Conservation (phyloP, 768 basidiomycete genomes). For the Panus rudis region DNA sequence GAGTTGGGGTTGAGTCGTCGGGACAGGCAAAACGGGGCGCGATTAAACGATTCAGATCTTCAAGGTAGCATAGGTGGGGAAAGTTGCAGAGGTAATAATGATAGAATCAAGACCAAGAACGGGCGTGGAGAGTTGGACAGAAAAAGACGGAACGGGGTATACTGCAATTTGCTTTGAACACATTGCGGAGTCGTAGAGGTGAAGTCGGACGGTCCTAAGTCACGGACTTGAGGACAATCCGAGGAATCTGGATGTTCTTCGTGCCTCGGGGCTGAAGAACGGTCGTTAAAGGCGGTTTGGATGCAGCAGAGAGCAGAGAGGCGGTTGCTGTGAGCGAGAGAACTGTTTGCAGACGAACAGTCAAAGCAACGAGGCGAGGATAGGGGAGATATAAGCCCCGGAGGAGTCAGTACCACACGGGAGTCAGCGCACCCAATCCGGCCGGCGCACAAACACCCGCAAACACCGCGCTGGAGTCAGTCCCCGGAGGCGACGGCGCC, state of each 20-base stretch:
- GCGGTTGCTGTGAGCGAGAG: no score
- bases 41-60: slow-evolving; percentile 12
- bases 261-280: slow-evolving; percentile 7
- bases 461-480: no score
- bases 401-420: slow-evolving; percentile 11
- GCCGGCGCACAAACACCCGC: no score
- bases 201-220: slow-evolving; percentile 22
- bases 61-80: slow-evolving; percentile 18
- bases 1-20: slow-evolving; percentile 12
- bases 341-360: no score
- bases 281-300: background rate
- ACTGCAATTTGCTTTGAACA: slow-evolving; percentile 5
- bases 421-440: slow-evolving; percentile 13
- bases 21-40: slow-evolving; percentile 8
- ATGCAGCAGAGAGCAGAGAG: no score
- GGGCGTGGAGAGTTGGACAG: background rate
- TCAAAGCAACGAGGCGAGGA: slow-evolving; percentile 1
- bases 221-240: slow-evolving; percentile 27
- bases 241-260: slow-evolving; percentile 12
- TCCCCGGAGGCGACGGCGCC: no score
- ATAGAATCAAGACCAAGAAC: slow-evolving; percentile 8
- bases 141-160: slow-evolving; percentile 19
- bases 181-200: slow-evolving; percentile 17
- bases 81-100: slow-evolving; percentile 15
- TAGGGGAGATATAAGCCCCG: slow-evolving; percentile 11